A percentile compares a stretch with the other conserved stretches of the same genome.
Evolutionary conservation across 2,329 filamentous ascomycete genomes (phyloP).

Genomic region (Chaetomium globosum): DNA sequence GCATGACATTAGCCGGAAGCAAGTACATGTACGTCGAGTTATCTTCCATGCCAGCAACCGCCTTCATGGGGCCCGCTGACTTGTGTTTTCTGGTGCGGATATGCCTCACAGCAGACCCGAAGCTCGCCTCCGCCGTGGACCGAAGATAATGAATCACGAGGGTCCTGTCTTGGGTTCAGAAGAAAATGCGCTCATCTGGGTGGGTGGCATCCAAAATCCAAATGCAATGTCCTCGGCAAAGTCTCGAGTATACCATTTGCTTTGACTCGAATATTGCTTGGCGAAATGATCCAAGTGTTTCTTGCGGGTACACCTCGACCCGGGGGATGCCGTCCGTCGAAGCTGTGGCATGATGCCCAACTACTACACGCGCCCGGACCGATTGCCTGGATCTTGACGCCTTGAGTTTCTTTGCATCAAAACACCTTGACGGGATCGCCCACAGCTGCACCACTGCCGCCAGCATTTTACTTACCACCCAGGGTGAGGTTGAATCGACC

Average conservation of each 20-base stretch:
- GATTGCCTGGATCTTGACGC: background rate
- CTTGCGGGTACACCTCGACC: background rate
- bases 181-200: background rate
- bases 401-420: constrained; percentile 1
- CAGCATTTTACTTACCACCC: background rate
- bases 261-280: constrained; percentile 3
- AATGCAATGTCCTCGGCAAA: background rate
- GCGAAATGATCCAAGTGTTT: constrained; percentile 2
- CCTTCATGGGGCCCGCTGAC: constrained; percentile 20
- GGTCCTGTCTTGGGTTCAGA: background rate
- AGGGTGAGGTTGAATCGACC: background rate
- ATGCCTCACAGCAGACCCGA: constrained; percentile 22
- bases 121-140: background rate
- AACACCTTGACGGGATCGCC: constrained; percentile 10
- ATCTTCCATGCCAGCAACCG: background rate
- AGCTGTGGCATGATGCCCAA: constrained; percentile 7
- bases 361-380: constrained; percentile 1
- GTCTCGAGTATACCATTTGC: background rate
- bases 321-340: constrained; percentile 9
- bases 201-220: background rate
- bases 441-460: constrained; percentile 15
- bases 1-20: constrained; percentile 30
- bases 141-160: background rate
- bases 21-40: constrained; percentile 17
- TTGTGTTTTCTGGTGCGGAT: constrained; percentile 31